Conservation (phyloP, 2,329 filamentous ascomycete genomes). For the Alternaria conjuncta region DNA sequence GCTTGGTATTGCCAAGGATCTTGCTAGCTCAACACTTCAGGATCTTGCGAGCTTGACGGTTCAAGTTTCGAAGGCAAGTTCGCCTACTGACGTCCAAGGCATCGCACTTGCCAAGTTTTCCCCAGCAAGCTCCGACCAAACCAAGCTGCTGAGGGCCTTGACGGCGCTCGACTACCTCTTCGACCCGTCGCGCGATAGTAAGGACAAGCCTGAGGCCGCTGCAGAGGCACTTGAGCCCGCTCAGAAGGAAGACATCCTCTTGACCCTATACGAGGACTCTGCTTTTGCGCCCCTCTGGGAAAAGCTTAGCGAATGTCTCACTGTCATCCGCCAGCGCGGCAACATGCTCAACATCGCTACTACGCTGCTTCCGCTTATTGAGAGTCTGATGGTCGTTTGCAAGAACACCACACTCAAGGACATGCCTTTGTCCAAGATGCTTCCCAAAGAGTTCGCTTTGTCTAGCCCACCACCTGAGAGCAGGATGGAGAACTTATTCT, state of each 20-base stretch:
- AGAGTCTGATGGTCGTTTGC: constrained; percentile 98
- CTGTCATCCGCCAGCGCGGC: constrained; percentile 86
- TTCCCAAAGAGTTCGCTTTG: constrained; percentile 70
- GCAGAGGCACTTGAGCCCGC: constrained; percentile 62
- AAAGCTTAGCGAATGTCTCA: constrained; percentile 86
- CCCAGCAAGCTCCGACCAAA: constrained; percentile 92
- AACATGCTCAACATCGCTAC: constrained; percentile 98
- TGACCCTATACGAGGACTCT: constrained; percentile 85
- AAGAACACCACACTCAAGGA: constrained; percentile 92
- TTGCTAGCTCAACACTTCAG: constrained; percentile 83
- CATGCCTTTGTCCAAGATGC: constrained; percentile 53
- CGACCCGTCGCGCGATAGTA: constrained; percentile 73
- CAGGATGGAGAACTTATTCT: constrained; percentile 89
- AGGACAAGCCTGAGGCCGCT: constrained; percentile 52
- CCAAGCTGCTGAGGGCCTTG: constrained; percentile 89
- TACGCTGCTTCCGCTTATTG: constrained; percentile 90
- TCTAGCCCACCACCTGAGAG: constrained; percentile 80
- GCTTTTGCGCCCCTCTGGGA: constrained; percentile 92
- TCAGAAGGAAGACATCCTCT: constrained; percentile 84
- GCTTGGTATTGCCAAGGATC: constrained; percentile 80
- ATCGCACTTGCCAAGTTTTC: constrained; percentile 95
- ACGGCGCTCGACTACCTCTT: constrained; percentile 97
- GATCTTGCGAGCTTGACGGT: constrained; percentile 85
- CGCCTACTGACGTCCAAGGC: constrained; percentile 93
- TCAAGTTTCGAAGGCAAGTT: constrained; percentile 84